Evolutionary conservation across 1,284 basidiomycete species (phyloP), one percentile per base, ranked within the genome.

Genomic region (Ganoderma boninense): DNA sequence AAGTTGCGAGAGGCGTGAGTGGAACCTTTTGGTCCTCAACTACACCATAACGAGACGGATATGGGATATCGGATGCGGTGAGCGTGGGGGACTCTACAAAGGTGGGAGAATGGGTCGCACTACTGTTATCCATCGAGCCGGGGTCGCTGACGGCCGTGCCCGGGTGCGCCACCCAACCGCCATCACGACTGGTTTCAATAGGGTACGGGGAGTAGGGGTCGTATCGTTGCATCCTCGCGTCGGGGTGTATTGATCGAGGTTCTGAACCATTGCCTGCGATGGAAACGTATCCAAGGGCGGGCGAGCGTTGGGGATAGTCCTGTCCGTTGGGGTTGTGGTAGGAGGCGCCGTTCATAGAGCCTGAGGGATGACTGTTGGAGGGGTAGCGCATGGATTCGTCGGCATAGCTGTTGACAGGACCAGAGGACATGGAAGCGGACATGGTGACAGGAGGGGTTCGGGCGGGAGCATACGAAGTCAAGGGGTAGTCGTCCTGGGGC

Each of bases 21-120:
- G 92, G 76, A 46, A 86, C 75, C 49, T 87, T 80, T 79, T 93
- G 92, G 71, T 90, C 89, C 67, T 93, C 92, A 57, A 91, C 89
- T 38, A 82, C 72, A 38, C 85, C 80, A 75, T 87, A 89, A 68
- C 90, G 87, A 66, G 82, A 77, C 54, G 84, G 78, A 78, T 89
- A 89, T 35, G 84, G 75, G 77, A 91, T 84, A 66, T 91, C 89
- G 62, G 88, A 81, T 18, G 89, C 84, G 35, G 87, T 86, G 75
- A 91, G 79, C 66, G 84, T 87, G 56, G 90, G 89, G 4, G 90
- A 90, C 76, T 87, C 89, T 73, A 82, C 81, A 73, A 83, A 89
- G 64, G 80, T 82, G 65, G 88, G 87, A 40, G 91, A 89, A 80
- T 86, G 83, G 38, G 85, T 81, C 66, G 87, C 83, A 76, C 85